A percentile compares a stretch with the other conserved stretches of the same genome.
phyloP scores from a whole-genome alignment of 345 rosid genomes.

The Hibiscus trionum region DNA sequence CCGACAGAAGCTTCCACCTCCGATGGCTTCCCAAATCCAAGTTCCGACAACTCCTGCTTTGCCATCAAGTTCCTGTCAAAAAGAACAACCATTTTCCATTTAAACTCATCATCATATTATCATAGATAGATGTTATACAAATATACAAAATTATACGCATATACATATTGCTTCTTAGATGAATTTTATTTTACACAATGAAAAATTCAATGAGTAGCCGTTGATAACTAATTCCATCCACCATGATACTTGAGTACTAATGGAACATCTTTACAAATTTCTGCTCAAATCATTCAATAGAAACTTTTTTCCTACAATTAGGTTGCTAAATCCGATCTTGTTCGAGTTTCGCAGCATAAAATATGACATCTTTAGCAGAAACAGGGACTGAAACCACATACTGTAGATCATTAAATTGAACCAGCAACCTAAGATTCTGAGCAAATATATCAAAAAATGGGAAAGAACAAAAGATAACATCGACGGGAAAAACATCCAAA shows the following conservation, averaged over 20 bases:
- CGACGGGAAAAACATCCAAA: too few species aligned
- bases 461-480: background rate
- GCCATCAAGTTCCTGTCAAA: slow-evolving; percentile 85
- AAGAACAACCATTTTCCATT: background rate
- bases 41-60: slow-evolving; percentile 76
- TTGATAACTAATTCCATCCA: background rate
- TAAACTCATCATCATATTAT: background rate
- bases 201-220: background rate
- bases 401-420: background rate
- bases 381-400: background rate
- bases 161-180: background rate
- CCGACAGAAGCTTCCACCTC: slow-evolving; percentile 25
- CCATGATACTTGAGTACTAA: background rate
- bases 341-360: background rate
- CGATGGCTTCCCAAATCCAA: slow-evolving; percentile 54
- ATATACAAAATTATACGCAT: too few species aligned
- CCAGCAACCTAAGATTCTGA: background rate
- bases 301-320: background rate
- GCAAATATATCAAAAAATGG: background rate
- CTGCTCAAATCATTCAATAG: background rate
- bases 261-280: background rate
- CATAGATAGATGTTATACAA: background rate
- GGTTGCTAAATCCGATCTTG: background rate
- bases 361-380: background rate
- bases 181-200: background rate